phyloP scores from a whole-genome alignment of 1,139 yeast genomes.

The Blastobotrys raffinosifermentans region DNA sequence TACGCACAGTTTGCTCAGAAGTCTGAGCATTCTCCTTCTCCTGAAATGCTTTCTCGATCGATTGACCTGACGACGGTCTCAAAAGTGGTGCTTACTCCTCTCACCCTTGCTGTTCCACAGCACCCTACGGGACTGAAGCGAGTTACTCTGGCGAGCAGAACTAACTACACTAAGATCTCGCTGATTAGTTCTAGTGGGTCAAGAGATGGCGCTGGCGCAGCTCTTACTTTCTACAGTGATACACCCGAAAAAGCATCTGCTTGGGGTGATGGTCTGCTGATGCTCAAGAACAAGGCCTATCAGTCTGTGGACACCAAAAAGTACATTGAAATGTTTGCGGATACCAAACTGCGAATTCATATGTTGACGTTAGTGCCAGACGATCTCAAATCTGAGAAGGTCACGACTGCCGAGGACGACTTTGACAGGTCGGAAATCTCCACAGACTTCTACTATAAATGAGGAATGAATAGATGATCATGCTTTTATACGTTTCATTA shows the following conservation, averaged over 20 bases:
- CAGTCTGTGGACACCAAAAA: constrained; percentile 54
- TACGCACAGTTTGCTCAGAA: constrained; percentile 54
- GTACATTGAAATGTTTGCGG: constrained; percentile 53
- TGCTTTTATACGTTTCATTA: constrained; percentile 1
- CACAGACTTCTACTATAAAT: constrained; percentile 26
- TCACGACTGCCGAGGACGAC: constrained; percentile 5
- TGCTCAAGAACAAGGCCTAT: constrained; percentile 41
- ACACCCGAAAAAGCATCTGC: constrained; percentile 67
- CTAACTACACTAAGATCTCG: constrained; percentile 26
- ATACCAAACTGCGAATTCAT: constrained; percentile 61
- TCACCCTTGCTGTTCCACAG: constrained; percentile 15
- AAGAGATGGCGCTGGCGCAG: constrained; percentile 23
- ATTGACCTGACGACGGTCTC: constrained; percentile 23
- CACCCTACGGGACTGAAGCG: constrained; percentile 21
- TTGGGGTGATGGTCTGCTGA: constrained; percentile 76
- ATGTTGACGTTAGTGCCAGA: constrained; percentile 47
- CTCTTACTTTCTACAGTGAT: constrained; percentile 59
- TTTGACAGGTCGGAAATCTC: constrained; percentile 15
- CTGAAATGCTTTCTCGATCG: constrained; percentile 38
- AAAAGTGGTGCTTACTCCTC: constrained; percentile 24
- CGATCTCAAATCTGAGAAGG: constrained; percentile 17
- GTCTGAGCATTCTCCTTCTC: constrained; percentile 47
- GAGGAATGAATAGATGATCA: not conserved
- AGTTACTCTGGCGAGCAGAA: constrained; percentile 24
- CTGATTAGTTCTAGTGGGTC: constrained; percentile 22